Conservation (phyloP, 2,329 filamentous ascomycete genomes). For the Sclerotiophoma versabilis region DNA sequence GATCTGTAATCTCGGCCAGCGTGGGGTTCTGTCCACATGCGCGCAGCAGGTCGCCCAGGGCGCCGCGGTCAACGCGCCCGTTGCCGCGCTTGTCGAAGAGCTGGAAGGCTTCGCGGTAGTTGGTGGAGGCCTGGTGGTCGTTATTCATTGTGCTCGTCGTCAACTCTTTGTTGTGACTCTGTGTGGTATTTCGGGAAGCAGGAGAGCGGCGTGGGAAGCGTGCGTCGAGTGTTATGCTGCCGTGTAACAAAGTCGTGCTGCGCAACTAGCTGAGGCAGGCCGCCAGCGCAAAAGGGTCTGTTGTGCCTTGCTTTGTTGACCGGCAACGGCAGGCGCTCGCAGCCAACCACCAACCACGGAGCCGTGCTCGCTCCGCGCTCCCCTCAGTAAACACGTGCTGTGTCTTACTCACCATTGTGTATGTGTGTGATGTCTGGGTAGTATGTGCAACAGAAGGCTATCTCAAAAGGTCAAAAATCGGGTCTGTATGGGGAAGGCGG, state of each 20-base stretch:
- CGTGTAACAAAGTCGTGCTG: conserved; percentile 7
- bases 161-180: conserved; percentile 8
- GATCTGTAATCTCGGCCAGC: conserved; percentile 86
- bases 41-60: conserved; percentile 90
- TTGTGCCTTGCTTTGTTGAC: conserved; percentile 25
- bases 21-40: conserved; percentile 99
- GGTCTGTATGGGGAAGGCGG: conserved; percentile 20
- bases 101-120: conserved; percentile 99
- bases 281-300: conserved; percentile 18
- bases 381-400: not conserved
- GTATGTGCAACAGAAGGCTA: conserved; percentile 13
- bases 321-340: conserved; percentile 23
- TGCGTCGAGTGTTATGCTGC: conserved; percentile 14
- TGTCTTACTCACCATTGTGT: conserved; percentile 30
- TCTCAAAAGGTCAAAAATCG: conserved; percentile 17
- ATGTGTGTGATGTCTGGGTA: not conserved
- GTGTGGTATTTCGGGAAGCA: conserved; percentile 5
- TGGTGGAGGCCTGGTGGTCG: conserved; percentile 73
- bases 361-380: conserved; percentile 6
- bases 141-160: conserved; percentile 44
- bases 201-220: conserved; percentile 4
- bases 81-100: conserved; percentile 99
- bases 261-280: conserved; percentile 1
- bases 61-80: conserved; percentile 85
- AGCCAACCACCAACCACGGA: conserved; percentile 21